Conservation (phyloP, 768 basidiomycete genomes). For the Pisolithus microcarpus region DNA sequence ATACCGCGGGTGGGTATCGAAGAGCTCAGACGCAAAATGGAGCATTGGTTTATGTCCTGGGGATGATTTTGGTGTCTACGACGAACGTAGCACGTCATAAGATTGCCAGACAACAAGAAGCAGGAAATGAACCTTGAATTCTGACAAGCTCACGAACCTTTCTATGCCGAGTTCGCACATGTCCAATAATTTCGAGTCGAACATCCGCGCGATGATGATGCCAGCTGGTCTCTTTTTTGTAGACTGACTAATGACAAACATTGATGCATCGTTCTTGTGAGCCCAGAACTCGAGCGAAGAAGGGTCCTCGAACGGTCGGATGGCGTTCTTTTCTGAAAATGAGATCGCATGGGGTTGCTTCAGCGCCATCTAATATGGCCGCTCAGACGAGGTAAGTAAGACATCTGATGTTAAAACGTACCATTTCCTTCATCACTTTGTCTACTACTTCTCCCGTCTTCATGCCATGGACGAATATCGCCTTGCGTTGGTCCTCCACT, state of each 20-base stretch:
- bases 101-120: not conserved
- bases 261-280: constrained; percentile 85
- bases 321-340: constrained; percentile 88
- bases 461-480: constrained; percentile 85
- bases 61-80: constrained; percentile 79
- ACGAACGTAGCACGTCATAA: not conserved
- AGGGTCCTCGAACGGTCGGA: constrained; percentile 85
- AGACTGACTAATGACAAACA: constrained; percentile 86
- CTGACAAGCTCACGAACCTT: constrained; percentile 66
- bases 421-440: constrained; percentile 82
- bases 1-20: constrained; percentile 90
- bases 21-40: constrained; percentile 93
- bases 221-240: constrained; percentile 93
- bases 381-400: not conserved
- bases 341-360: constrained; percentile 88
- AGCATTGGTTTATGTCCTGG: constrained; percentile 87
- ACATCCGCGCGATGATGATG: constrained; percentile 80
- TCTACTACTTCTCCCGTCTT: constrained; percentile 78
- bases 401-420: constrained; percentile 29
- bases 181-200: constrained; percentile 78
- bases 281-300: constrained; percentile 88
- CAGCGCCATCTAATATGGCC: constrained; percentile 66
- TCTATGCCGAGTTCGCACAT: constrained; percentile 95
- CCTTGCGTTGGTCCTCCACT: constrained; percentile 79
- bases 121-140: constrained; percentile 63